These are phyloP conservation scores for Chaetomium sp. DNA, from an alignment of 2,329 filamentous ascomycete genomes.

Conservation along the genomic window DNA sequence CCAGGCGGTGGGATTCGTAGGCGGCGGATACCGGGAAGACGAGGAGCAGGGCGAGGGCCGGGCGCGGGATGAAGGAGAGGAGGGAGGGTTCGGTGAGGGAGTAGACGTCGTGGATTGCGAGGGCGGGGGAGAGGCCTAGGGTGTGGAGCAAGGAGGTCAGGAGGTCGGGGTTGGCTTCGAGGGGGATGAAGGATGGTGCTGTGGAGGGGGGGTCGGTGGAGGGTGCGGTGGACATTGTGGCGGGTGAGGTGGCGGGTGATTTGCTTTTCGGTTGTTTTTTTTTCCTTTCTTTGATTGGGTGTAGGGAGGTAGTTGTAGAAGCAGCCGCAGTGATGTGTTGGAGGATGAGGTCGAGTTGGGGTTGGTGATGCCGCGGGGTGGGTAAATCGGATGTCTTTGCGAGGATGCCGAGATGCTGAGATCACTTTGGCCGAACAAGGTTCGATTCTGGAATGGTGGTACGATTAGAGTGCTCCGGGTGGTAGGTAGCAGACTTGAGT, in stretches of 20 bases:
- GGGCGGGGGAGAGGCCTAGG: conserved; percentile 76
- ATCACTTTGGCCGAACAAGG: not conserved
- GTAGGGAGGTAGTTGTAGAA: not conserved
- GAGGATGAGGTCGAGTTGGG: not conserved
- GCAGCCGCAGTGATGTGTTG: not conserved
- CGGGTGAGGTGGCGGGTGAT: no score
- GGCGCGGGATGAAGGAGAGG: conserved; percentile 83
- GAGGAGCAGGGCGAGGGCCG: conserved; percentile 83
- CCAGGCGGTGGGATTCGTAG: conserved; percentile 75
- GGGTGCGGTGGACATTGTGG: conserved; percentile 20
- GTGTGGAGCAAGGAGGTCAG: conserved; percentile 82
- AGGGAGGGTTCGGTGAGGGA: conserved; percentile 84
- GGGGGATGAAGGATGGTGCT: conserved; percentile 57
- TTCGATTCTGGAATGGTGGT: not conserved
- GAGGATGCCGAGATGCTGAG: not conserved
- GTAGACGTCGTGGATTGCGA: conserved; percentile 89
- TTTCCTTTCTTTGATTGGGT: not conserved
- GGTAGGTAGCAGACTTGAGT: not conserved
- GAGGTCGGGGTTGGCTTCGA: conserved; percentile 80
- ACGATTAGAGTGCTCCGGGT: not conserved
- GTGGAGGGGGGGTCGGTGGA: conserved; percentile 39
- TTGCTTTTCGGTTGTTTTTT: conserved; percentile 19
- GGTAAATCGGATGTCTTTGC: not conserved
- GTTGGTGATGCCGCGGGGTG: not conserved
- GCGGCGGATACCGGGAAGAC: conserved; percentile 82